Conservation (phyloP, 2,329 filamentous ascomycete species). For the Neofusicoccum kwambonambiense region DNA sequence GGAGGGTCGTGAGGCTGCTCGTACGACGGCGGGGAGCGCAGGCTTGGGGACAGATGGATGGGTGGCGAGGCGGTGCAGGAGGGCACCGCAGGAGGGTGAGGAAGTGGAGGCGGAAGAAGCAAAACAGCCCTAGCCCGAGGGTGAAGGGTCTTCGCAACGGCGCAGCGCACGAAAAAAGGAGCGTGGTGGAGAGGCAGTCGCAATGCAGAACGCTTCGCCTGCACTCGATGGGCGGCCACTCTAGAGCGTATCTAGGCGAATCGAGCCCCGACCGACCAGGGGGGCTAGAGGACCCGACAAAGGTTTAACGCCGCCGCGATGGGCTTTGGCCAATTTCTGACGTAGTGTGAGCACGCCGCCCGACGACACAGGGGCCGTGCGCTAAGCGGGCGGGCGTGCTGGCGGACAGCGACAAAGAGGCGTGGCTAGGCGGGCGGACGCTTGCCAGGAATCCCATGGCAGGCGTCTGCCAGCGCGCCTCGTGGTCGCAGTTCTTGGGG, state of each 20-base stretch:
- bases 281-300: slow-evolving; percentile 9
- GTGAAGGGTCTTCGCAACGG: slow-evolving; percentile 9
- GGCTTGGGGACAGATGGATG: slow-evolving; percentile 4
- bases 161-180: slow-evolving; percentile 17
- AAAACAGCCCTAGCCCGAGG: slow-evolving; percentile 3
- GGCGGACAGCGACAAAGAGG: slow-evolving; percentile 12
- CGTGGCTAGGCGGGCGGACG: slow-evolving; percentile 12
- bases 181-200: slow-evolving; percentile 18
- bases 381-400: slow-evolving; percentile 7
- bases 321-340: slow-evolving; percentile 16
- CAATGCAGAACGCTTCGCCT: slow-evolving; percentile 15
- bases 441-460: slow-evolving; percentile 1
- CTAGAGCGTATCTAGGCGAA: slow-evolving; percentile 12
- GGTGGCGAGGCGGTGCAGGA: slow-evolving; percentile 7
- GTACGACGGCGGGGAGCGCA: slow-evolving; percentile 16
- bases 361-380: neutral
- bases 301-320: slow-evolving; percentile 14
- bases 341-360: slow-evolving; percentile 1
- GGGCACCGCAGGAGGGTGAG: slow-evolving; percentile 1
- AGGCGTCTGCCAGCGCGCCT: neutral
- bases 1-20: slow-evolving; percentile 14
- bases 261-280: slow-evolving; percentile 9
- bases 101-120: slow-evolving; percentile 10
- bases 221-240: slow-evolving; percentile 5
- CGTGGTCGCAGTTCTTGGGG: neutral